phyloP scores from a whole-genome alignment of 1,284 basidiomycete genomes.

The Puccinia novopanici region DNA sequence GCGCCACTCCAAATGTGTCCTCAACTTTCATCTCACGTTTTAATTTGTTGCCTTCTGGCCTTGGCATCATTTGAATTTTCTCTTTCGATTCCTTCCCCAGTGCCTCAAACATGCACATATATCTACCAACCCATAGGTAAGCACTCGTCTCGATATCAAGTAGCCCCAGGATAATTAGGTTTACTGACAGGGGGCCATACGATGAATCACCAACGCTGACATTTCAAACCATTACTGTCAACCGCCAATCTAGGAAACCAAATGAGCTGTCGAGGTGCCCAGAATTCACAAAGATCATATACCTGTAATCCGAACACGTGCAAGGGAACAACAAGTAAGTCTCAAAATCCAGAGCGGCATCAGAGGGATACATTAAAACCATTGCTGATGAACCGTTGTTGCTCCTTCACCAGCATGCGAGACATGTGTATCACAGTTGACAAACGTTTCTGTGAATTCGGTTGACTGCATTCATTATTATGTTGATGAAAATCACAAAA shows the following conservation, averaged over 20 bases:
- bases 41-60: not conserved
- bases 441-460: conserved; percentile 12
- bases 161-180: not conserved
- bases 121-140: conserved; percentile 11
- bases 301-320: conserved; percentile 10
- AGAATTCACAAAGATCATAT: conserved; percentile 1
- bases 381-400: not conserved
- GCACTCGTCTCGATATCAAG: not conserved
- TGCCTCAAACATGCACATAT: not conserved
- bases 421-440: conserved; percentile 2
- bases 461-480: conserved; percentile 5
- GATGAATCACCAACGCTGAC: not conserved
- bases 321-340: conserved; percentile 8
- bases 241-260: not conserved
- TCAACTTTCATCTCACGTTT: not conserved
- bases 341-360: not conserved
- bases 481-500: not conserved
- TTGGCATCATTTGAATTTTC: not conserved
- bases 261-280: not conserved
- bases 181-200: too few relatives aligned
- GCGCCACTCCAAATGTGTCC: too few relatives aligned
- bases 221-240: not conserved
- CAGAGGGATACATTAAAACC: too few relatives aligned
- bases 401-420: not conserved
- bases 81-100: conserved; percentile 2